phyloP scores from a whole-genome alignment of 2,329 filamentous ascomycete species.

The Diaporthe caulivora region DNA sequence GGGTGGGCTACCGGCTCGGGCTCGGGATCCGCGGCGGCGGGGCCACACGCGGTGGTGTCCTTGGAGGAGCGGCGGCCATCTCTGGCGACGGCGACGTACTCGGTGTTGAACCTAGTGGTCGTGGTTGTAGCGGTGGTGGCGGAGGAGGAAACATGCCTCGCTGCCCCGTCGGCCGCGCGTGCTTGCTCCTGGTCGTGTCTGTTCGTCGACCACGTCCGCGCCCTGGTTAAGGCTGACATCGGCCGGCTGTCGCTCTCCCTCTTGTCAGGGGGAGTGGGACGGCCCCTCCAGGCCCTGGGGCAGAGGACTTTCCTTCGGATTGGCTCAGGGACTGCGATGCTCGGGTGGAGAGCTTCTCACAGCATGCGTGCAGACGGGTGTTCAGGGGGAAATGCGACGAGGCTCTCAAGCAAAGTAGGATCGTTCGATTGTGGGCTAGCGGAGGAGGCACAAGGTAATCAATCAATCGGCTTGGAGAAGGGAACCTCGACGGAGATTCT shows the following conservation, averaged over 20 bases:
- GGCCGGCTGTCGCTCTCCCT: slow-evolving; percentile 5
- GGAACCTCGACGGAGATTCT: neutral
- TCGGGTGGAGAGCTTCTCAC: slow-evolving; percentile 5
- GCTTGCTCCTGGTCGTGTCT: slow-evolving; percentile 31
- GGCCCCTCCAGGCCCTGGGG: slow-evolving; percentile 23
- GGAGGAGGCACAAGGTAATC: neutral
- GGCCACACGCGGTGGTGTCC: neutral
- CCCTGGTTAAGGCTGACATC: slow-evolving; percentile 38
- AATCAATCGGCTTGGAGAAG: neutral
- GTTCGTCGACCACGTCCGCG: slow-evolving; percentile 40
- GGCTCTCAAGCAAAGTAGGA: neutral
- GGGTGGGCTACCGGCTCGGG: slow-evolving; percentile 43
- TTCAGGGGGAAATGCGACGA: neutral
- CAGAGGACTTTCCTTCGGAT: slow-evolving; percentile 9
- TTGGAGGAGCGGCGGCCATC: slow-evolving; percentile 12
- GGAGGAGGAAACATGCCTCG: slow-evolving; percentile 20
- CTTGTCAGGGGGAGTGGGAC: slow-evolving; percentile 10
- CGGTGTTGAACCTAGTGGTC: slow-evolving; percentile 22
- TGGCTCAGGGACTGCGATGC: neutral
- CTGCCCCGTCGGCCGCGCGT: neutral
- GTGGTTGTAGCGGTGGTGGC: slow-evolving; percentile 15
- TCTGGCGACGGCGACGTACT: slow-evolving; percentile 13
- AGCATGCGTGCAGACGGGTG: slow-evolving; percentile 5
- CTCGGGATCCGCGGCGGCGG: neutral
- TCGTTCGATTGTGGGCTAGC: neutral